Base-by-base conservation (phyloP, 768 basidiomycete genomes). In the Chalciporus piperatus region DNA sequence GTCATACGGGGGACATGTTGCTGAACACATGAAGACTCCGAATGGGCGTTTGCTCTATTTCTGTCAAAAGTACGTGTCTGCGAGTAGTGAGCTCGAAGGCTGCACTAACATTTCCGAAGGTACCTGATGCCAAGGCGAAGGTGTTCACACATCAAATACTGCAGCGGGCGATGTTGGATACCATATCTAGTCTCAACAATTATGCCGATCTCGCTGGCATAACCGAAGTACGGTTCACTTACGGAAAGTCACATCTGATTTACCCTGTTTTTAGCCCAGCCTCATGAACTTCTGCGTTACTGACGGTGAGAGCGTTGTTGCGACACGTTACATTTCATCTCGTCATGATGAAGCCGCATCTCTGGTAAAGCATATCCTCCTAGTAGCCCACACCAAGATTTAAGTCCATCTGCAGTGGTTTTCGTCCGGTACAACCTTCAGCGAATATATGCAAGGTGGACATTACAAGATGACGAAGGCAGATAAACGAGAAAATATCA, bases 221-320 rank as follows among this genome's bases (percentile, higher is more conserved):
- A 48, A 83, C 75, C 11, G 91, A 93, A 76, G 89, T 87, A 56
- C 37, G 63, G 51, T 35, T 22, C 19, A 40, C 43, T 25, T 46
- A 32, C 45, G n/a, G 9, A 17, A 20, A 17, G 22, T 49, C 19
- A 40, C 20, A 11, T 20, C 22, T 27, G 14, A 30, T 57, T 51
- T 28, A 57, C 45, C 48, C 16, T 40, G 23, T 47, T 14, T 28
- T 41, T 57, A 92, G 83, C 95, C 93, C 13, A 90, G 89, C 61
- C 71, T 95, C 47, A 80, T 94, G 85, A 98, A 98, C 66, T 99
- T 96, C 65, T 95, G 92, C 59, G 87, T 98, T 27, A 95, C 94
- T 5, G 97, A 99, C 65, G 97, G 97, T 7, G 83, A 90, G 60
- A 91, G 88, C 51, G 91, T 99, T 6, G 81, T 99, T 20, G 96